Evolutionary conservation across 345 rosid genomes (phyloP).

Genomic region (Ceriops decandra): DNA sequence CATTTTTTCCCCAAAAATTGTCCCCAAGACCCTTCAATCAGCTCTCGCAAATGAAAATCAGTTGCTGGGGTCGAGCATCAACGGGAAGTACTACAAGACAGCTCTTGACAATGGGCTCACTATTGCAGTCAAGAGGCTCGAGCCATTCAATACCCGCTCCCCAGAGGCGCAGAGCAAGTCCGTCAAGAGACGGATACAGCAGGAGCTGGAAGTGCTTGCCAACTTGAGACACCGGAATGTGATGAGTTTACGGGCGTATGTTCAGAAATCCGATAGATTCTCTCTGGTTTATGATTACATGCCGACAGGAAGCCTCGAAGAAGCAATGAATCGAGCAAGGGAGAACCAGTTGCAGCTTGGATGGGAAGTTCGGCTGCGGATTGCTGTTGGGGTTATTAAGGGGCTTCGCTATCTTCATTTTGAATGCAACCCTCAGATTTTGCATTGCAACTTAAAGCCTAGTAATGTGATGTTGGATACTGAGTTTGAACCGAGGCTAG

Average conservation of each 20-base stretch:
- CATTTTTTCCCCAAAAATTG: slow-evolving; percentile 72
- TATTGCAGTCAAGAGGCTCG: slow-evolving; percentile 67
- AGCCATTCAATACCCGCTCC: slow-evolving; percentile 53
- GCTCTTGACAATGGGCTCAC: slow-evolving; percentile 72
- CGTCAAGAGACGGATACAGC: slow-evolving; percentile 68
- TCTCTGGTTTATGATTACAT: slow-evolving; percentile 83
- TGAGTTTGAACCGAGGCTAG: slow-evolving; percentile 78
- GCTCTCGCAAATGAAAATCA: slow-evolving; percentile 65
- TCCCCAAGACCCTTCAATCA: slow-evolving; percentile 61
- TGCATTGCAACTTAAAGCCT: slow-evolving; percentile 82
- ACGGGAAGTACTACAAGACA: slow-evolving; percentile 67
- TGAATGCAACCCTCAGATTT: slow-evolving; percentile 55
- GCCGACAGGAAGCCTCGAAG: slow-evolving; percentile 76
- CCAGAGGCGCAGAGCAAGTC: slow-evolving; percentile 52
- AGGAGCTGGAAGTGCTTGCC: slow-evolving; percentile 75
- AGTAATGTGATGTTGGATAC: slow-evolving; percentile 88
- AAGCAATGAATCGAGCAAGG: slow-evolving; percentile 68
- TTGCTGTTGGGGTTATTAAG: slow-evolving; percentile 86
- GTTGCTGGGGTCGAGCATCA: slow-evolving; percentile 70
- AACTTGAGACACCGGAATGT: slow-evolving; percentile 72
- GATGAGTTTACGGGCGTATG: slow-evolving; percentile 88
- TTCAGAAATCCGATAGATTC: slow-evolving; percentile 60
- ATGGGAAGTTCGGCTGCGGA: slow-evolving; percentile 81
- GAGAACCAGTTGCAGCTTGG: slow-evolving; percentile 57
- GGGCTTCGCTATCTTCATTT: slow-evolving; percentile 85